Evolutionary conservation across 1,284 basidiomycete species (phyloP).

Genomic region (Boletus semigastroideus): DNA sequence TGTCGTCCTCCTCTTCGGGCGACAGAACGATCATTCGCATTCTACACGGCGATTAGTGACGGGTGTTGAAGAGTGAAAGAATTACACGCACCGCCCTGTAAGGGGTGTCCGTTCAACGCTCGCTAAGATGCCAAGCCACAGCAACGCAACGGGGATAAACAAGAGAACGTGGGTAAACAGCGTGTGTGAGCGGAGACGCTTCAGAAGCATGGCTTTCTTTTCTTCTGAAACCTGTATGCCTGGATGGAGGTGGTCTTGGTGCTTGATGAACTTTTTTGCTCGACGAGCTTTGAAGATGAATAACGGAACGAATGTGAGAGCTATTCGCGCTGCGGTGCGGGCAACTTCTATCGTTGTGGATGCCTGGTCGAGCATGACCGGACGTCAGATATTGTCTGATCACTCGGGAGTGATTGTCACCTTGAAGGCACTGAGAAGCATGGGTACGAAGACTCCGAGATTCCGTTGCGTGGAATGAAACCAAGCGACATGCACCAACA

Average conservation of each 20-base stretch:
- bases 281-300: slow-evolving; percentile 57
- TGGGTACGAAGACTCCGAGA: slow-evolving; percentile 26
- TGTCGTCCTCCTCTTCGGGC: slow-evolving; percentile 86
- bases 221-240: slow-evolving; percentile 51
- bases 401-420: slow-evolving; percentile 24
- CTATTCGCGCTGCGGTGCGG: slow-evolving; percentile 64
- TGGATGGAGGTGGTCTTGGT: slow-evolving; percentile 47
- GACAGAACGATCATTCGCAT: slow-evolving; percentile 86
- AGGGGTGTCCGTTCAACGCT: slow-evolving; percentile 82
- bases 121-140: slow-evolving; percentile 73
- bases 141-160: slow-evolving; percentile 65
- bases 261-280: slow-evolving; percentile 50
- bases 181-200: slow-evolving; percentile 48
- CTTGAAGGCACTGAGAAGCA: slow-evolving; percentile 50
- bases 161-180: slow-evolving; percentile 58
- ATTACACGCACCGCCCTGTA: slow-evolving; percentile 68
- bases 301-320: slow-evolving; percentile 70
- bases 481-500: slow-evolving; percentile 6
- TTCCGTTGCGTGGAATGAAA: slow-evolving; percentile 46
- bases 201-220: slow-evolving; percentile 46
- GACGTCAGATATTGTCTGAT: not conserved
- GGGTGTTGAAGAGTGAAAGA: not conserved
- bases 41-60: slow-evolving; percentile 38
- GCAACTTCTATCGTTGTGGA: slow-evolving; percentile 62
- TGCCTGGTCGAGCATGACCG: slow-evolving; percentile 35